Percentiles rank a stretch among this genome's conserved stretches.
Conservation (phyloP, 345 rosid genomes). For the Syzygium aqueum region DNA sequence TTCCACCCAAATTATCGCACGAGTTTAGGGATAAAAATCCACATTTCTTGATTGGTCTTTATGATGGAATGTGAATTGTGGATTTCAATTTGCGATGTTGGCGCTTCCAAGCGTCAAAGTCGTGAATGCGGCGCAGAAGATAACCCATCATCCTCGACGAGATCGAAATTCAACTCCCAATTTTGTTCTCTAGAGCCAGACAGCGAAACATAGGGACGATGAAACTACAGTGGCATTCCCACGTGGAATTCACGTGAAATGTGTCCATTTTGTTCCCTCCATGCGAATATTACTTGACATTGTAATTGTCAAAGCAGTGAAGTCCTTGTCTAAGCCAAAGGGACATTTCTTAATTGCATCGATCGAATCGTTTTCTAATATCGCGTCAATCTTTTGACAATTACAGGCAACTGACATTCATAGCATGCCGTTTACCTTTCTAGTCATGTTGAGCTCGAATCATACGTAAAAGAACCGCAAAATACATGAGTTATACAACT, state of each 20-base stretch:
- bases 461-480: accelerated
- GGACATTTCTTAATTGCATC: not conserved
- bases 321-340: not conserved
- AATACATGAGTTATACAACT: not conserved
- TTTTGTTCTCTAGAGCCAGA: not conserved
- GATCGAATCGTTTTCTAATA: not conserved
- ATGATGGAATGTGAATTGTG: not conserved
- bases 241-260: not conserved
- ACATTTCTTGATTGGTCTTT: not conserved
- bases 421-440: not conserved
- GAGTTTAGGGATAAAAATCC: not conserved
- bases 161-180: not conserved
- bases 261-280: not conserved
- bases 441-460: not conserved
- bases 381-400: not conserved
- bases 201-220: not conserved
- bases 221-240: not conserved
- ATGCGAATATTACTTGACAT: not conserved
- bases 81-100: not conserved
- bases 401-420: not conserved
- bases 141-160: not conserved
- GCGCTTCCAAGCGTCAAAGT: not conserved
- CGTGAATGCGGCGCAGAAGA: not conserved
- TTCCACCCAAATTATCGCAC: not conserved
- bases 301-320: not conserved